Evolutionary conservation across 257 asterid genomes (phyloP).

Genomic region (Jacaranda mimosifolia): DNA sequence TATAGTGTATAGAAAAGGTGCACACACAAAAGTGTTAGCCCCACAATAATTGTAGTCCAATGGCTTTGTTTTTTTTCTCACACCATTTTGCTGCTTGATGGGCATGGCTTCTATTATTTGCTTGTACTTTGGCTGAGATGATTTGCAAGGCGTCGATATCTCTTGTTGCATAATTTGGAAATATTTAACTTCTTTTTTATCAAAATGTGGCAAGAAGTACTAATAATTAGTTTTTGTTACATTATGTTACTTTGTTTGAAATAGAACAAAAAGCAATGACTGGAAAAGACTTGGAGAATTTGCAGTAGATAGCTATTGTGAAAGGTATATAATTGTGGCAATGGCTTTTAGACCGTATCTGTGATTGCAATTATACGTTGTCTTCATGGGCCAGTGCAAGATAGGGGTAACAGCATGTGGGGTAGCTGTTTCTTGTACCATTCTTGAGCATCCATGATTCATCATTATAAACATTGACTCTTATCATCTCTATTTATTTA

Average conservation of each 20-base stretch:
- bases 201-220: background rate
- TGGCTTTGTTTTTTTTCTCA: constrained; percentile 8
- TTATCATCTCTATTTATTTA: background rate
- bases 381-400: constrained; percentile 35
- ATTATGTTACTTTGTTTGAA: constrained; percentile 10
- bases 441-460: constrained; percentile 11
- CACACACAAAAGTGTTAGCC: constrained; percentile 27
- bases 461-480: background rate
- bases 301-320: constrained; percentile 13
- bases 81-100: background rate
- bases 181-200: background rate
- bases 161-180: background rate
- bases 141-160: background rate
- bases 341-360: constrained; percentile 22
- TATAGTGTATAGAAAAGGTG: constrained; percentile 22
- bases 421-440: constrained; percentile 29
- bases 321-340: constrained; percentile 20
- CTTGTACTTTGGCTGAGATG: background rate
- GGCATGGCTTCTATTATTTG: constrained; percentile 28
- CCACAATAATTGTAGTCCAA: constrained; percentile 26
- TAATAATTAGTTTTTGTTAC: background rate
- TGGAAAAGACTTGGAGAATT: constrained; percentile 7
- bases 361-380: constrained; percentile 13
- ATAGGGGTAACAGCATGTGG: constrained; percentile 6
- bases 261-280: background rate